Percentiles rank a stretch among this genome's conserved stretches.
Conservation (phyloP, 1,284 basidiomycete genomes). For the Stygiomarasmius scandens region DNA sequence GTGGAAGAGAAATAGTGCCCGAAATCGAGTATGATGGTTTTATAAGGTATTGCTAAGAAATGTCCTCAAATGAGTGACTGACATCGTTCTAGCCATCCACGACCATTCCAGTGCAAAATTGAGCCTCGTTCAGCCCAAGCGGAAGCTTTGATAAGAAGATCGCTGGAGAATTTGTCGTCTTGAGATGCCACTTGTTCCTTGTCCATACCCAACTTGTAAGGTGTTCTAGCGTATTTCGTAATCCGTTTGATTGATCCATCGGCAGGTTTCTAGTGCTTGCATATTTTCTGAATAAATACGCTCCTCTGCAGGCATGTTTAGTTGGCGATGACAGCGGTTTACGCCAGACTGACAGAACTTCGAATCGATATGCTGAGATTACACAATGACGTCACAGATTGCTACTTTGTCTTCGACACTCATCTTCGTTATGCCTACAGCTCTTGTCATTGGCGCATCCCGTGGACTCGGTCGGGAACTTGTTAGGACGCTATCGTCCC, state of each 20-base stretch:
- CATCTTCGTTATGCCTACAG: slow-evolving; percentile 21
- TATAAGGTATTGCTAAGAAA: neutral
- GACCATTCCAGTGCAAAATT: slow-evolving; percentile 6
- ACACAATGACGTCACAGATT: no score
- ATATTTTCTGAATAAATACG: no score
- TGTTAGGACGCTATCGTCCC: slow-evolving; percentile 27
- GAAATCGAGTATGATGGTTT: slow-evolving; percentile 18
- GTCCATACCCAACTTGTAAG: no score
- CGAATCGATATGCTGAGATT: no score
- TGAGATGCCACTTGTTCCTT: no score
- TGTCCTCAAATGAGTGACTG: neutral
- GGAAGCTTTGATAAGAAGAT: neutral
- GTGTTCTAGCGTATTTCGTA: no score
- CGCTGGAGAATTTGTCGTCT: neutral
- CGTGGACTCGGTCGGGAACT: slow-evolving; percentile 48
- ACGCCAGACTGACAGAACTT: no score
- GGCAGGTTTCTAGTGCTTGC: no score
- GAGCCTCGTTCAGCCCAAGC: neutral
- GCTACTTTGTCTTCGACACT: no score
- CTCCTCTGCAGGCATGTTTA: no score
- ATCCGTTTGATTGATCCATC: no score
- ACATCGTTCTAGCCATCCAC: neutral
- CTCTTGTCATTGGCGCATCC: slow-evolving; percentile 42
- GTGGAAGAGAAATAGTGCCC: slow-evolving; percentile 27
- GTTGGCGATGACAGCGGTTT: no score